Evolutionary conservation across 805 yeast genomes (phyloP).

Genomic region (Suhomyces prunicola): DNA sequence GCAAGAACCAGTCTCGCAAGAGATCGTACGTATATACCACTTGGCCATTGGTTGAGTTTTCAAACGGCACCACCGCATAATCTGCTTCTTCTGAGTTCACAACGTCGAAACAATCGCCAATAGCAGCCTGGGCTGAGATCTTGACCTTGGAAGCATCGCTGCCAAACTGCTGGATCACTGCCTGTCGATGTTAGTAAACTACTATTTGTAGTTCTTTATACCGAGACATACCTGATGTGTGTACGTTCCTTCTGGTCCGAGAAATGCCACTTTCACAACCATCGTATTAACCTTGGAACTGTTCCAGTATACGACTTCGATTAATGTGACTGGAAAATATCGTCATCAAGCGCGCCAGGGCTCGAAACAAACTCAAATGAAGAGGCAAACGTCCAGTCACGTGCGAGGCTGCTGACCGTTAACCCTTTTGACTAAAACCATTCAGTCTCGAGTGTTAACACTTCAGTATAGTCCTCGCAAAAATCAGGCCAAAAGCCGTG

Average conservation of each 20-base stretch:
- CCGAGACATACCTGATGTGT: constrained; percentile 68
- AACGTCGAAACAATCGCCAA: constrained; percentile 60
- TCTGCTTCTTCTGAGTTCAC: constrained; percentile 48
- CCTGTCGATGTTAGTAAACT: constrained; percentile 19
- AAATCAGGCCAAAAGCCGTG: neutral
- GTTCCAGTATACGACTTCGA: too few species aligned
- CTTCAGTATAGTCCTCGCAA: neutral
- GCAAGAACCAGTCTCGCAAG: constrained; percentile 61
- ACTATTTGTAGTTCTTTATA: too few species aligned
- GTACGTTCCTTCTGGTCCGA: constrained; percentile 92
- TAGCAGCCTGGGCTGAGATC: constrained; percentile 39
- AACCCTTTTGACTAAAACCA: neutral
- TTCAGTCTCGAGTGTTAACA: constrained; percentile 1
- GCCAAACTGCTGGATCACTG: constrained; percentile 51
- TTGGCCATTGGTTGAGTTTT: constrained; percentile 93
- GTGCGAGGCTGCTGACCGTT: neutral
- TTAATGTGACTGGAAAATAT: neutral
- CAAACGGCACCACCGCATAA: constrained; percentile 82
- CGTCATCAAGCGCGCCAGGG: neutral
- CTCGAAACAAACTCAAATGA: neutral
- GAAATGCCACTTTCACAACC: constrained; percentile 53
- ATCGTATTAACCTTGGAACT: neutral
- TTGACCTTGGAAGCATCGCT: constrained; percentile 25
- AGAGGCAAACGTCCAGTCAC: neutral
- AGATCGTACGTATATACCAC: constrained; percentile 84